Evolutionary conservation across 345 rosid genomes (phyloP).

Genomic region (Brassica incana): DNA sequence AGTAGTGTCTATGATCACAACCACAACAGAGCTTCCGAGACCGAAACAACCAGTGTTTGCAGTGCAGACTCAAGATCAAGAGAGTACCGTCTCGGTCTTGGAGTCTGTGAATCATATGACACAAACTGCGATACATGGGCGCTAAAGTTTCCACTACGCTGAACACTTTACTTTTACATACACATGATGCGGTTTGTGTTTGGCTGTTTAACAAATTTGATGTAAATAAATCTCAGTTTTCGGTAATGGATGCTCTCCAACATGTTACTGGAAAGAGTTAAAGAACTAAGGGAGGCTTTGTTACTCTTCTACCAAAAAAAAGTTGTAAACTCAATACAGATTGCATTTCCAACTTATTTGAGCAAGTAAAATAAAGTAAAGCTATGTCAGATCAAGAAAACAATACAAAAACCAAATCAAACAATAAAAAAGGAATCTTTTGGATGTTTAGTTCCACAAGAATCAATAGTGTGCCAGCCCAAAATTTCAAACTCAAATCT

Average conservation of each 20-base stretch:
- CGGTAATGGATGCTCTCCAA: background rate
- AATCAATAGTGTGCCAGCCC: slow-evolving; percentile 22
- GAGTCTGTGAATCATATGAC: slow-evolving; percentile 26
- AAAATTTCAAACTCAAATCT: slow-evolving; percentile 17
- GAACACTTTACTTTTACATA: background rate
- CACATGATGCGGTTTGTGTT: background rate
- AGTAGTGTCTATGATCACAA: slow-evolving; percentile 25
- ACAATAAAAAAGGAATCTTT: slow-evolving; percentile 19
- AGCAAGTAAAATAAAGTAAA: background rate
- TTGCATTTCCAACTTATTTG: background rate
- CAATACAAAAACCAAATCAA: background rate
- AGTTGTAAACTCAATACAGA: background rate
- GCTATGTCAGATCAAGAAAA: background rate
- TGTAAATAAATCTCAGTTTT: background rate
- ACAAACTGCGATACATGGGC: slow-evolving; percentile 20
- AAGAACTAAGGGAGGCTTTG: background rate
- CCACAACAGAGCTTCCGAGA: slow-evolving; percentile 14
- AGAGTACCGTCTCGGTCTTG: background rate
- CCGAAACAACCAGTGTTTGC: slow-evolving; percentile 27
- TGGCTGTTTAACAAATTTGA: background rate
- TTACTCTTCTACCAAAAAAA: background rate
- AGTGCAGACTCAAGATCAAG: background rate
- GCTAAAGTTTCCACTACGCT: slow-evolving; percentile 9
- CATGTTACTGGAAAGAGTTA: background rate
- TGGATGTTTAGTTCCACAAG: slow-evolving; percentile 24